Evolutionary conservation across 108 stramenopile genomes (phyloP).

Genomic region (Stephanodiscus minutulus): DNA sequence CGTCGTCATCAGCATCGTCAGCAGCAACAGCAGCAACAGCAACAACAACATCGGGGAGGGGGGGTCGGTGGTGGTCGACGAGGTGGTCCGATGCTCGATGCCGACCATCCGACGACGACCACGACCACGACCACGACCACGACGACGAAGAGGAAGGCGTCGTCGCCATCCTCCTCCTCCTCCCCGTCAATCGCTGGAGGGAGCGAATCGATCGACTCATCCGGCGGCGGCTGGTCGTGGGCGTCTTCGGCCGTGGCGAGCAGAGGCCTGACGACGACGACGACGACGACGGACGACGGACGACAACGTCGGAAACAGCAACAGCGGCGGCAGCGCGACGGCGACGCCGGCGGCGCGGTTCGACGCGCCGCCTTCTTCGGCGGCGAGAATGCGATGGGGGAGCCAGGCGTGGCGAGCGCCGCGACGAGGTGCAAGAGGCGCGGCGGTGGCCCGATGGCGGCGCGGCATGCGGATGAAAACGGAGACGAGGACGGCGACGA

Average conservation of each 20-base stretch:
- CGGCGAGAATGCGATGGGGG: no score
- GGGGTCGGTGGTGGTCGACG: background rate
- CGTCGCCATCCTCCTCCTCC: background rate
- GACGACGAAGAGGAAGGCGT: background rate
- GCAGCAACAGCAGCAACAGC: conserved; percentile 3
- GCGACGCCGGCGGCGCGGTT: no score
- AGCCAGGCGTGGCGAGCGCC: no score
- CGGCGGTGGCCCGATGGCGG: no score
- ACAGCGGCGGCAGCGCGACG: no score
- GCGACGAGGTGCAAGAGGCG: no score
- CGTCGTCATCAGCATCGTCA: conserved; percentile 6
- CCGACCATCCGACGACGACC: background rate
- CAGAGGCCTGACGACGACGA: background rate
- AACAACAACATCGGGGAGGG: background rate
- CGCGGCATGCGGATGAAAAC: no score
- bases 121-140: background rate
- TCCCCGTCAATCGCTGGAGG: background rate
- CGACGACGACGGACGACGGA: background rate
- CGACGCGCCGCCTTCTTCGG: no score
- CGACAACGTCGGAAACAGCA: no score
- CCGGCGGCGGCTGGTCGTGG: background rate
- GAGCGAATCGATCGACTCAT: background rate
- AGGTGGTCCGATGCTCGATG: background rate
- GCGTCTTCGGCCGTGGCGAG: background rate
- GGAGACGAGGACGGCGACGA: background rate